Evolutionary conservation across 352 stramenopile species (phyloP).

Genomic region (Globisporangium emineosum): DNA sequence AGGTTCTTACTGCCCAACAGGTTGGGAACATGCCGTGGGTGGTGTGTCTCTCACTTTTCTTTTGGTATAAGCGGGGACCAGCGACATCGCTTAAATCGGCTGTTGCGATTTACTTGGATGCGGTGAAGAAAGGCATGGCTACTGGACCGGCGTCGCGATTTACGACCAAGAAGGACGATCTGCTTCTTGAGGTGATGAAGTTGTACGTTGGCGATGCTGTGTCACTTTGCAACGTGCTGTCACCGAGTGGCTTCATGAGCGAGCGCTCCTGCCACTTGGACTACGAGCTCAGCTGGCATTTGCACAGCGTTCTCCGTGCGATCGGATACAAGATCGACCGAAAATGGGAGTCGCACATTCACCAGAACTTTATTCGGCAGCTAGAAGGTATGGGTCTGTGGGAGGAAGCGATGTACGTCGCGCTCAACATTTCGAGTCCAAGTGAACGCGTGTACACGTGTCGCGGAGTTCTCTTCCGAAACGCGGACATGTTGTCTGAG

Average conservation of each 20-base stretch:
- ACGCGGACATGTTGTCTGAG: constrained; percentile 49
- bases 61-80: constrained; percentile 67
- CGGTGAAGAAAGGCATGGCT: constrained; percentile 41
- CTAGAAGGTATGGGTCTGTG: constrained; percentile 62
- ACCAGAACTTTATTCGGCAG: constrained; percentile 81
- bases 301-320: constrained; percentile 67
- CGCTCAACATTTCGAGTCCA: constrained; percentile 65
- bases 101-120: constrained; percentile 36
- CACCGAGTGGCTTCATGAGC: constrained; percentile 49
- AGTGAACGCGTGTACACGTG: constrained; percentile 55
- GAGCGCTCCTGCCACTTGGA: constrained; percentile 39
- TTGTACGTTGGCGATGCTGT: constrained; percentile 50
- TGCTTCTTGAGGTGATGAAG: constrained; percentile 72
- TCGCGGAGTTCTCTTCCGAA: constrained; percentile 60
- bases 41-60: constrained; percentile 51
- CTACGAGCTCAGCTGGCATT: constrained; percentile 79
- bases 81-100: constrained; percentile 44
- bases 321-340: constrained; percentile 73
- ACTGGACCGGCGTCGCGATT: constrained; percentile 33
- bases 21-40: constrained; percentile 50
- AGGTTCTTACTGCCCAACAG: constrained; percentile 54
- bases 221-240: constrained; percentile 58
- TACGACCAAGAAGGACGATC: constrained; percentile 42
- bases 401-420: constrained; percentile 75
- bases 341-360: constrained; percentile 75